Conservation (phyloP, 192 early-diverging fungal genomes). For the Backusella circina region DNA sequence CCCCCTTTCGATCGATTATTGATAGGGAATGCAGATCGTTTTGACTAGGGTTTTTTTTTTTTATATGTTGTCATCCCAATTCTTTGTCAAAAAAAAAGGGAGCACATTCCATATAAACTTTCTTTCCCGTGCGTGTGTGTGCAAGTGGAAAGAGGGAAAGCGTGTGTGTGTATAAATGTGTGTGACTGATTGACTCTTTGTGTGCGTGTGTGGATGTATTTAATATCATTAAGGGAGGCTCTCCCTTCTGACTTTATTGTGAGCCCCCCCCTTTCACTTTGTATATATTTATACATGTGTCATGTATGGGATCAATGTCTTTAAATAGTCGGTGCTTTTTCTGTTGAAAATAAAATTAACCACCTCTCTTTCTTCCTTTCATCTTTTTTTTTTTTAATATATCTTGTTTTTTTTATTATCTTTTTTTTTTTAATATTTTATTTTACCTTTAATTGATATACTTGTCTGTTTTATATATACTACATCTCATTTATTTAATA, state of each 20-base stretch:
- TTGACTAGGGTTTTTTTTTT: not conserved
- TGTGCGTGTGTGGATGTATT: slow-evolving; percentile 4
- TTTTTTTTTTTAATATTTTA: not conserved
- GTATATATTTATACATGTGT: slow-evolving; percentile 3
- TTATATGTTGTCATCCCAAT: slow-evolving; percentile 8
- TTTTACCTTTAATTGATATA: slow-evolving; percentile 5
- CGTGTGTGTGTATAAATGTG: not conserved
- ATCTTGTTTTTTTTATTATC: not conserved
- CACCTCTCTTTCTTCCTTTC: not conserved
- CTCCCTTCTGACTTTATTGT: slow-evolving; percentile 6
- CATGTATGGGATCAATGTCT: not conserved
- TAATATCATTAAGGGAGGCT: slow-evolving; percentile 3
- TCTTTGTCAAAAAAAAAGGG: slow-evolving; percentile 6
- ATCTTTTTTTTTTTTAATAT: slow-evolving; percentile 14
- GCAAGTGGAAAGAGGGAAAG: not conserved
- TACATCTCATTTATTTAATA: not conserved
- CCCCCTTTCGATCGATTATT: slow-evolving; percentile 6
- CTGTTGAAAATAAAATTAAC: slow-evolving; percentile 3
- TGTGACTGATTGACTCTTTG: slow-evolving; percentile 5
- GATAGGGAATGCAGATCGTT: slow-evolving; percentile 11
- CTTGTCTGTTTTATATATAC: slow-evolving; percentile 12
- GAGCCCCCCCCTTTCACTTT: not conserved
- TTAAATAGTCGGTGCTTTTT: slow-evolving; percentile 9
- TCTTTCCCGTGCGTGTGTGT: slow-evolving; percentile 6
- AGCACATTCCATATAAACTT: slow-evolving; percentile 12